phyloP scores from a whole-genome alignment of 2,329 filamentous ascomycete species.

The Pseudocercospora eumusae region DNA sequence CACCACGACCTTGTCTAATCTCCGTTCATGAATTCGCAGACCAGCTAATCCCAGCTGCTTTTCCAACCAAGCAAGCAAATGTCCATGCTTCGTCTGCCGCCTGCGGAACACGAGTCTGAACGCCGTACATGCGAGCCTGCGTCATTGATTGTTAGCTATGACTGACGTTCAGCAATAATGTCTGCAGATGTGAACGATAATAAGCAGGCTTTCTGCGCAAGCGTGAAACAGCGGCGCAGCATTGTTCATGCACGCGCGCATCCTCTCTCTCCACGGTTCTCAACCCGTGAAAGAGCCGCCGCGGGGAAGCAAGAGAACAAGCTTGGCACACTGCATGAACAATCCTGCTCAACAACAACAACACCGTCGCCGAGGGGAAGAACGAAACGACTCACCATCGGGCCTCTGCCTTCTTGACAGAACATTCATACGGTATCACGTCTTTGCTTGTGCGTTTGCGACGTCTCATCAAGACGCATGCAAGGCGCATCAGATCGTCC shows the following conservation, averaged over 20 bases:
- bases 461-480: conserved; percentile 64
- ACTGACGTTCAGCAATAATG: background rate
- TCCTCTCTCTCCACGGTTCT: conserved; percentile 7
- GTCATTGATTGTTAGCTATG: conserved; percentile 10
- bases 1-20: conserved; percentile 16
- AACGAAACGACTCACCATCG: conserved; percentile 56
- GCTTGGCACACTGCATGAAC: conserved; percentile 8
- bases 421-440: conserved; percentile 55
- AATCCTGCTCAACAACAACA: conserved; percentile 10
- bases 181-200: no score
- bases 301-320: conserved; percentile 2
- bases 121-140: conserved; percentile 67
- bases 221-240: conserved; percentile 1
- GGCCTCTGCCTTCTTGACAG: conserved; percentile 61
- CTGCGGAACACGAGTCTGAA: conserved; percentile 67
- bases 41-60: conserved; percentile 33
- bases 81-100: conserved; percentile 69
- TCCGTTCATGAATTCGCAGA: conserved; percentile 15
- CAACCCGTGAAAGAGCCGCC: conserved; percentile 5
- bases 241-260: conserved; percentile 8
- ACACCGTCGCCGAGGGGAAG: background rate
- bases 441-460: conserved; percentile 43
- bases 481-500: conserved; percentile 64
- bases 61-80: conserved; percentile 68
- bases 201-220: conserved; percentile 5